Evolutionary conservation across 805 yeast genomes (phyloP), one percentile per base, ranked within the genome.

Genomic region (Saccharomycopsis sp.): DNA sequence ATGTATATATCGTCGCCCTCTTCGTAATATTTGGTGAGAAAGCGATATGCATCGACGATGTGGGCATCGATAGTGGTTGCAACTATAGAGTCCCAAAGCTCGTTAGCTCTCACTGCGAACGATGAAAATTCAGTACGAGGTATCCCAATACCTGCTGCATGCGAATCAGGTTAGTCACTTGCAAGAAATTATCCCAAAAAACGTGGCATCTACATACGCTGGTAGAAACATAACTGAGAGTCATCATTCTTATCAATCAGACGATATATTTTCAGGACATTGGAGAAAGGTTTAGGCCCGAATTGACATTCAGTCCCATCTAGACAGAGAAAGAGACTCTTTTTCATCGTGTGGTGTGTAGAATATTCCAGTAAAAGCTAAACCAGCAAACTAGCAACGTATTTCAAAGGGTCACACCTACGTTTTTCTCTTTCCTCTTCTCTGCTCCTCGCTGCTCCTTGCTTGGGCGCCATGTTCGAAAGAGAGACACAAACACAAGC

Each of bases 301-400:
- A 83, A 83, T 61, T 79, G 79, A 63, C 77, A 81, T 34, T 74
- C 78, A 0, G 88, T 84, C 0, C 88, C 88, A 71, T 84, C 88
- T 54, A 84, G 76, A 64, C 88, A 83, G 12, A 83, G 66, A 1
- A 84, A 70, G 23, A 83, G 69, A 61, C 78, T 81, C 65, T 76
- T 79, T 5, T 53, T 23, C 18, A 16, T 24, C 3, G 54, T 15
- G 4, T 5, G 8, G 16, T 29, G 37, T 29, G n/a, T n/a, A n/a
- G n/a, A n/a, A n/a, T n/a, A n/a, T n/a, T n/a, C 12, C 37, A 12
- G 37, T 29, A 29, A 29, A 29, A 7, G 37, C 9, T 29, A 29
- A 29, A 29, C 37, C n/a, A n/a, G n/a, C n/a, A n/a, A n/a, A n/a
- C n/a, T n/a, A n/a, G n/a, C n/a, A n/a, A n/a, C n/a, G n/a, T n/a